phyloP scores from a whole-genome alignment of 345 rosid genomes.

The Ceriops zippeliana region DNA sequence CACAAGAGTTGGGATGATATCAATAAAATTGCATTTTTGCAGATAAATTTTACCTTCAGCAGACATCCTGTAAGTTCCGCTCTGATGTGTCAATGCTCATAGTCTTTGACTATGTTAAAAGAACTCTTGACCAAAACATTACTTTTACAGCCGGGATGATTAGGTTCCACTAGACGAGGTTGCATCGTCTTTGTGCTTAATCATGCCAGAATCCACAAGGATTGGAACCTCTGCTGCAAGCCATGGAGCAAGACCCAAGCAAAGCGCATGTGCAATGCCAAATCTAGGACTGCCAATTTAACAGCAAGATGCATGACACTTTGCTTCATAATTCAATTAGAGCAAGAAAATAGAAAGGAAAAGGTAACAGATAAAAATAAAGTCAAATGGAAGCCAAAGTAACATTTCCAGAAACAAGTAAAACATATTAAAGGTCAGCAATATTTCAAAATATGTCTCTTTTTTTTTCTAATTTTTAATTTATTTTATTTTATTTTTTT shows the following conservation, averaged over 20 bases:
- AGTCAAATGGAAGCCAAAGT: neutral
- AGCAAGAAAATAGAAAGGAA: neutral
- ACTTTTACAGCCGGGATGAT: slow-evolving; percentile 15
- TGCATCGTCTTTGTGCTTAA: slow-evolving; percentile 94
- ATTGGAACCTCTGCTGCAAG: slow-evolving; percentile 96
- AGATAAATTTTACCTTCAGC: neutral
- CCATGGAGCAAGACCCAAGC: slow-evolving; percentile 99
- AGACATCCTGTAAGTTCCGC: neutral
- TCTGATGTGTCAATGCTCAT: neutral
- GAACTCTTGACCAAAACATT: neutral
- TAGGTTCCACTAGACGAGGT: slow-evolving; percentile 56
- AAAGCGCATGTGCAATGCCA: slow-evolving; percentile 95
- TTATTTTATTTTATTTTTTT: too few relatives aligned
- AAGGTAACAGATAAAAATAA: neutral
- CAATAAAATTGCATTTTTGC: neutral
- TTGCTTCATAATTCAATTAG: neutral
- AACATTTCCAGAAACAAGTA: neutral
- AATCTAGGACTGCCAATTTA: slow-evolving; percentile 71
- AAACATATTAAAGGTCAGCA: too few relatives aligned
- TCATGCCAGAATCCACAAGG: slow-evolving; percentile 93
- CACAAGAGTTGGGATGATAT: too few relatives aligned
- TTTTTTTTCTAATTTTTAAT: too few relatives aligned
- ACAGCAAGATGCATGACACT: neutral
- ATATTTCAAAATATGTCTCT: too few relatives aligned
- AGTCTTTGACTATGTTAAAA: slow-evolving; percentile 8